These are phyloP conservation scores for Cytospora paraplurivora DNA, from an alignment of 2,329 filamentous ascomycete genomes.

Conservation along the genomic window DNA sequence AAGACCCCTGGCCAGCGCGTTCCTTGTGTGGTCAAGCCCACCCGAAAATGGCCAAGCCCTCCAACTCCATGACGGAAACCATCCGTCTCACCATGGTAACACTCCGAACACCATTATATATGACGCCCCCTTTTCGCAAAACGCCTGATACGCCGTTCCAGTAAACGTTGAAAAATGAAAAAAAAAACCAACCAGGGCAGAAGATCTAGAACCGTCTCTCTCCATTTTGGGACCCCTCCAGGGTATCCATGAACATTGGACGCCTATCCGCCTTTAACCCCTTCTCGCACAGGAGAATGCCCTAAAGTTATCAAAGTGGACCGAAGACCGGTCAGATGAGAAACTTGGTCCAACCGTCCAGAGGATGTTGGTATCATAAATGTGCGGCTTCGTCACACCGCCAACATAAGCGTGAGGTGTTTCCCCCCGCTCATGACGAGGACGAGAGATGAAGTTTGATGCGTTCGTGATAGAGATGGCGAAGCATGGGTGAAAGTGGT, in stretches of 20 bases:
- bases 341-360: constrained; percentile 12
- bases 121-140: constrained; percentile 19
- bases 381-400: not conserved
- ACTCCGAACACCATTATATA: constrained; percentile 29
- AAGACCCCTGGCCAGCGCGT: constrained; percentile 1
- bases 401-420: not conserved
- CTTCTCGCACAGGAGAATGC: constrained; percentile 20
- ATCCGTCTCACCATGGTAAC: constrained; percentile 9
- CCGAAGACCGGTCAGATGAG: constrained; percentile 16
- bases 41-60: constrained; percentile 15
- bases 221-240: constrained; percentile 24
- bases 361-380: constrained; percentile 21
- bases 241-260: constrained; percentile 21
- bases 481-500: constrained; percentile 2
- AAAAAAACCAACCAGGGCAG: constrained; percentile 12
- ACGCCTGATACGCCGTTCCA: constrained; percentile 22
- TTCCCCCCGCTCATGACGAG: not conserved
- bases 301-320: constrained; percentile 20
- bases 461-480: not conserved
- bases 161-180: not conserved
- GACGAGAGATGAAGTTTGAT: not conserved
- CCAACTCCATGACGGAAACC: constrained; percentile 25
- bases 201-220: constrained; percentile 24
- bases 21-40: constrained; percentile 12
- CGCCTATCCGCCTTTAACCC: constrained; percentile 7